phyloP scores from a whole-genome alignment of 1,139 yeast genomes.

The Sporopachydermia cereana region DNA sequence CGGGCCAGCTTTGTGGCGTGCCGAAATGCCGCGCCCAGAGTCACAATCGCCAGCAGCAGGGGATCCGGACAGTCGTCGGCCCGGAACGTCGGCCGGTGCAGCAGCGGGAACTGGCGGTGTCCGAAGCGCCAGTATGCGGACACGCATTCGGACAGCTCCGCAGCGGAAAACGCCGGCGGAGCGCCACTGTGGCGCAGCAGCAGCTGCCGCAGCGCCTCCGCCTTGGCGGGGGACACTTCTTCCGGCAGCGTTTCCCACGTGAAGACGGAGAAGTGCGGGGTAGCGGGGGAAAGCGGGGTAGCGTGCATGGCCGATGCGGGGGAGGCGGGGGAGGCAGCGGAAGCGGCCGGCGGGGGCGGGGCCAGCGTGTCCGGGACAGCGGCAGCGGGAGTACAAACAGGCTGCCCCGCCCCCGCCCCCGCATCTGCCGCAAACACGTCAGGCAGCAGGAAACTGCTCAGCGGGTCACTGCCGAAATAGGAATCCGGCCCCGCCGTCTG shows the following conservation, averaged over 20 bases:
- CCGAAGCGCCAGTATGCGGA: conserved; percentile 44
- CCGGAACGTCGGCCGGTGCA: conserved; percentile 54
- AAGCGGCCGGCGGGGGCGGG: background rate
- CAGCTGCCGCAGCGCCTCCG: background rate
- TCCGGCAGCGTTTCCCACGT: background rate
- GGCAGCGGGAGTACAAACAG: background rate
- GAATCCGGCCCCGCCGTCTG: background rate
- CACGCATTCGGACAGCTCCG: conserved; percentile 14
- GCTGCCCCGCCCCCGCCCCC: background rate
- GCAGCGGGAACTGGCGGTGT: conserved; percentile 50
- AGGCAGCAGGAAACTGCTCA: background rate
- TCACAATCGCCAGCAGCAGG: conserved; percentile 41
- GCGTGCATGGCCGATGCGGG: too few species aligned
- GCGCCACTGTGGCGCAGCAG: too few species aligned
- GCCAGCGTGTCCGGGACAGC: background rate
- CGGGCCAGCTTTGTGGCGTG: conserved; percentile 29
- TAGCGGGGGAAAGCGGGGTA: too few species aligned
- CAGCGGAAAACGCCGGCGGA: background rate
- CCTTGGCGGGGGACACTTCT: background rate
- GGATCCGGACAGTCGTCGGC: conserved; percentile 42
- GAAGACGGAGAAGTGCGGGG: background rate
- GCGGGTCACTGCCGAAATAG: background rate
- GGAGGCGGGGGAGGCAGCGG: background rate
- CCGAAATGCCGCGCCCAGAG: conserved; percentile 39
- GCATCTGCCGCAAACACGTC: background rate